Conservation (phyloP, 495 filamentous ascomycete genomes). For the Cenococcum geophilum region DNA sequence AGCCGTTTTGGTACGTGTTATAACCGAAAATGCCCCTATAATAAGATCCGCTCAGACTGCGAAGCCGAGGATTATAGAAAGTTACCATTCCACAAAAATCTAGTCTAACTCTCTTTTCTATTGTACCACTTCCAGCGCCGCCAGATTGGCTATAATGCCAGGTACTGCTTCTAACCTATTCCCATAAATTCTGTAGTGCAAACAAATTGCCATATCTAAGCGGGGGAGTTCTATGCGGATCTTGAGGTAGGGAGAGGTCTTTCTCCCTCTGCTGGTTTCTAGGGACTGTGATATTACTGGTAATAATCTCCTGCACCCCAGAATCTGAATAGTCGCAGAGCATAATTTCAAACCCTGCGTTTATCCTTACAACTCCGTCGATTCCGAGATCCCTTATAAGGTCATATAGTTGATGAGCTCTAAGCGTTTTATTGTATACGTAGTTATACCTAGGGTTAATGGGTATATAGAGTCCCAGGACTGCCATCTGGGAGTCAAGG, state of each 20-base stretch:
- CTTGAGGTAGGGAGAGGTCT: background rate
- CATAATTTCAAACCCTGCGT: slow-evolving; percentile 9
- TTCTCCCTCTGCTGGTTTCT: background rate
- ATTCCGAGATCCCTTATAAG: background rate
- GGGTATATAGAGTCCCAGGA: background rate
- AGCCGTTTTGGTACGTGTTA: slow-evolving; percentile 7
- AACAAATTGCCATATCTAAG: slow-evolving; percentile 3
- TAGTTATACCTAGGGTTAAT: background rate
- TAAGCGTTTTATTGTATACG: background rate
- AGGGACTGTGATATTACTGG: slow-evolving; percentile 5
- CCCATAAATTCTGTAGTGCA: slow-evolving; percentile 4
- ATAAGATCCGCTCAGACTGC: background rate
- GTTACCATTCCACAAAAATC: slow-evolving; percentile 1
- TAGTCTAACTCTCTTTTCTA: background rate
- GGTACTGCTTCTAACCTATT: slow-evolving; percentile 5
- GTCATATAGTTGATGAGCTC: background rate
- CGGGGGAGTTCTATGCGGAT: slow-evolving; percentile 1
- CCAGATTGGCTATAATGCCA: background rate
- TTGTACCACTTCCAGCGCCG: background rate
- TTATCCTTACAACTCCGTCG: slow-evolving; percentile 6
- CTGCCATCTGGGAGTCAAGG: background rate
- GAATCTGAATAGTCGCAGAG: background rate
- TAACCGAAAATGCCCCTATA: background rate
- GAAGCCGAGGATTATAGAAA: slow-evolving; percentile 3
- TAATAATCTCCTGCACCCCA: background rate